Evolutionary conservation across 2,329 filamentous ascomycete genomes (phyloP).

Genomic region (Scortechinia acanthostroma): DNA sequence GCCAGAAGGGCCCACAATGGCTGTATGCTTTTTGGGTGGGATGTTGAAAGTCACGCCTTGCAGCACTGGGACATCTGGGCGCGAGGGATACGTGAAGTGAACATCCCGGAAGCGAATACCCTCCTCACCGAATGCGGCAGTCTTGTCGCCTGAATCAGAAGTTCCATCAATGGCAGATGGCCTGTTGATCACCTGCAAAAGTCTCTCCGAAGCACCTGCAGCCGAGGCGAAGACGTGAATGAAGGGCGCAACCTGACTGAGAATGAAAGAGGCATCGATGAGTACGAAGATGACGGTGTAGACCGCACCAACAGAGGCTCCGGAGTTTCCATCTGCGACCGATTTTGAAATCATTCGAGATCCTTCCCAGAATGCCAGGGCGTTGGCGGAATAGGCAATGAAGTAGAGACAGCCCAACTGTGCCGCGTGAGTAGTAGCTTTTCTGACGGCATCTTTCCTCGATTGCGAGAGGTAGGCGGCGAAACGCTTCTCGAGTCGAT

Average conservation of each 20-base stretch:
- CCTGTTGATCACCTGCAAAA: slow-evolving; percentile 48
- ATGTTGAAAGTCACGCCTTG: slow-evolving; percentile 46
- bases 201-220: slow-evolving; percentile 46
- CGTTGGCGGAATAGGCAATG: slow-evolving; percentile 60
- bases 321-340: slow-evolving; percentile 13
- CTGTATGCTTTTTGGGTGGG: slow-evolving; percentile 49
- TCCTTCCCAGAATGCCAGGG: slow-evolving; percentile 63
- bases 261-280: slow-evolving; percentile 50
- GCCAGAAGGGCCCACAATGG: slow-evolving; percentile 58
- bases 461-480: slow-evolving; percentile 38
- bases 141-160: slow-evolving; percentile 14
- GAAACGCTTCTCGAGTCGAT: slow-evolving; percentile 52
- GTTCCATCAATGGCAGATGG: slow-evolving; percentile 33
- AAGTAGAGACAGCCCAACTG: slow-evolving; percentile 60
- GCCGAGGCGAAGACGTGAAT: slow-evolving; percentile 53
- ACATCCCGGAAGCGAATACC: slow-evolving; percentile 50
- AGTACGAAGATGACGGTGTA: slow-evolving; percentile 47
- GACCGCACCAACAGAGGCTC: slow-evolving; percentile 33
- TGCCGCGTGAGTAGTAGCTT: slow-evolving; percentile 43
- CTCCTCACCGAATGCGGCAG: slow-evolving; percentile 19
- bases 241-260: slow-evolving; percentile 56
- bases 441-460: slow-evolving; percentile 44
- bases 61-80: slow-evolving; percentile 49
- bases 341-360: slow-evolving; percentile 41
- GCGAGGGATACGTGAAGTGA: slow-evolving; percentile 58